A percentile compares a stretch with the other conserved stretches of the same genome.
Evolutionary conservation across 495 filamentous ascomycete species (phyloP).

Genomic region (Chaetomidium leptoderma): DNA sequence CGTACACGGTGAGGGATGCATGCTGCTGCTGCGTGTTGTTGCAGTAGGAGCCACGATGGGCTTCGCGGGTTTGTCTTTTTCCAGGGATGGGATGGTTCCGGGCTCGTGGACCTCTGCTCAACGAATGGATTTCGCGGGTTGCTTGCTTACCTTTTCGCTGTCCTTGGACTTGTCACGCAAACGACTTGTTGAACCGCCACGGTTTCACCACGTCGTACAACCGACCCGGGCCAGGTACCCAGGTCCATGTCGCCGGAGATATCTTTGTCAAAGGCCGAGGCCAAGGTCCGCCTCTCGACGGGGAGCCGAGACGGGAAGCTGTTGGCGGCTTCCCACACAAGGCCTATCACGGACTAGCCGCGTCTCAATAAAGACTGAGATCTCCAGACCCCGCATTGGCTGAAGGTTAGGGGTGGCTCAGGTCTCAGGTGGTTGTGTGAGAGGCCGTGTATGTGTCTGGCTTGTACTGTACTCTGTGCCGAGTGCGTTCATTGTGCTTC

Average conservation of each 20-base stretch:
- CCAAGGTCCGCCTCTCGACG: too few species aligned
- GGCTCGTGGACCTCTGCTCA: too few species aligned
- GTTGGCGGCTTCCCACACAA: background rate
- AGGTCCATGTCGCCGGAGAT: background rate
- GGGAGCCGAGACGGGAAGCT: too few species aligned
- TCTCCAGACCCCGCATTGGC: constrained; percentile 10
- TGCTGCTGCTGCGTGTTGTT: too few species aligned
- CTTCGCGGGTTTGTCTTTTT: too few species aligned
- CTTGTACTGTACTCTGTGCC: background rate
- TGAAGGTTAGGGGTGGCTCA: background rate
- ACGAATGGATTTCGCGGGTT: too few species aligned
- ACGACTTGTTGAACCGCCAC: background rate
- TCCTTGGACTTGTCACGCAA: too few species aligned
- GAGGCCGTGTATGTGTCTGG: background rate
- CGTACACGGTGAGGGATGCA: too few species aligned
- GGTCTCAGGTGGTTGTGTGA: background rate
- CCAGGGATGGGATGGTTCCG: too few species aligned
- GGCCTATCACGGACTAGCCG: background rate
- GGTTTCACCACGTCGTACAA: background rate
- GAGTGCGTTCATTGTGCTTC: background rate
- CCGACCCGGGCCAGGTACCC: background rate
- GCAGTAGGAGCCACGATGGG: too few species aligned
- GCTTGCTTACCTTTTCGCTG: too few species aligned
- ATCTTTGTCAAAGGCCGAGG: background rate
- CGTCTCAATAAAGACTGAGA: constrained; percentile 2